Conservation (phyloP, 179 eudicot species). For the Actinidia polygama region DNA sequence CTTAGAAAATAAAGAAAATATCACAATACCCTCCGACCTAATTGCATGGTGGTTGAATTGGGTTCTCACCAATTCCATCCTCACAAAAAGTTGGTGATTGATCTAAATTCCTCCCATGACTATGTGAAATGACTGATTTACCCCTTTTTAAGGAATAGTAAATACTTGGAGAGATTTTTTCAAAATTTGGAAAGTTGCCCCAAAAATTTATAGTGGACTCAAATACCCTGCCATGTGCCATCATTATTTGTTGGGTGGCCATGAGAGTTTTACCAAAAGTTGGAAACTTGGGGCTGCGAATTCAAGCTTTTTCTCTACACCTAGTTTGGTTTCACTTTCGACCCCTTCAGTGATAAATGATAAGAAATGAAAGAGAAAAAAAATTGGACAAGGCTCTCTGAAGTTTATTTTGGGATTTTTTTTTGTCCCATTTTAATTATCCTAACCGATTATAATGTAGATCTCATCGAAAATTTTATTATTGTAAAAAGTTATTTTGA, state of each 20-base stretch:
- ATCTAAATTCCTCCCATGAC: conserved; percentile 6
- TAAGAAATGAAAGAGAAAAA: not conserved
- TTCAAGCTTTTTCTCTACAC: not conserved
- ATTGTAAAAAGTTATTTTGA: too few relatives aligned
- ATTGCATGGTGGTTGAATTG: conserved; percentile 27
- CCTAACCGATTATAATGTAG: too few relatives aligned
- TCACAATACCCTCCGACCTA: conserved; percentile 35
- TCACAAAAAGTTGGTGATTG: not conserved
- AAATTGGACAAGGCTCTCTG: too few relatives aligned
- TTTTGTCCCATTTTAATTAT: too few relatives aligned
- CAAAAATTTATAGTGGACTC: not conserved
- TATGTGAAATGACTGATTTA: conserved; percentile 10
- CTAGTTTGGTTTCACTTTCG: not conserved
- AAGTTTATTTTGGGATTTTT: too few relatives aligned
- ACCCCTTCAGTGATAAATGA: not conserved
- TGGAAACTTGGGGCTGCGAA: not conserved
- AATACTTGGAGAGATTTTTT: not conserved
- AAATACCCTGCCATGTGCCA: not conserved
- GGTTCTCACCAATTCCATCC: not conserved
- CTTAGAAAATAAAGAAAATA: conserved; percentile 34
- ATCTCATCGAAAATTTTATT: too few relatives aligned
- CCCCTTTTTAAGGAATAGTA: not conserved
- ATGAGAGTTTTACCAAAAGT: not conserved
- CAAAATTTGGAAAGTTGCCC: not conserved
- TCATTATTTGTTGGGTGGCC: conserved; percentile 9